Evolutionary conservation across 345 rosid species (phyloP), one percentile per base, ranked within the genome.

Genomic region (Murraya koenigii): DNA sequence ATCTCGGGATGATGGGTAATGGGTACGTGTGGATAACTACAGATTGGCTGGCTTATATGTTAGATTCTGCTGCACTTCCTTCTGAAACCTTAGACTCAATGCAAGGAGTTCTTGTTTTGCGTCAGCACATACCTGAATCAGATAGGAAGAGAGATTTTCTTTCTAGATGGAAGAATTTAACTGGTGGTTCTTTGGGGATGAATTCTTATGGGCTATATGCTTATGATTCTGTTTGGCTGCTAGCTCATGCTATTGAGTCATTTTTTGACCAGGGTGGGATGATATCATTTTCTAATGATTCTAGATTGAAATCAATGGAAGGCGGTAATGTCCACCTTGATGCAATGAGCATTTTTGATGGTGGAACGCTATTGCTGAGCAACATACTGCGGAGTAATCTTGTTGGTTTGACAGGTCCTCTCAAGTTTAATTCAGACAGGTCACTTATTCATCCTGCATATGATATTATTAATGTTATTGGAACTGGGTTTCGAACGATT

Each of bases 21-120:
- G 99, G 98, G 4, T 95, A 88, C 39, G 99, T 89, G 20, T 95
- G 99, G 99, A 93, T 95, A 64, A 93, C 97, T 47, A 93, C 98
- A 1, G 97, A 93, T 85, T 92, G 96, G 98, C 89, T 95, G 19
- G 87, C 98, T 0, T 80, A 89, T 23, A 61, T 65, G 69, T 80
- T 95, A 20, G 99, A 95, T 81, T 89, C 96, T 68, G 75, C 49
- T 9, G 82, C 88, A 36, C 79, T 92, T 1, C 86, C 94, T 25
- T 33, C 90, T 17, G 97, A 92, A 66, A 83, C 72, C n/a, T 85
- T 90, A 80, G 93, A 89, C 11, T 70, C 79, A n/a, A 83, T 95
- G 38, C 99, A 93, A 87, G 99, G 99, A 74, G 92, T 87, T 77
- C 83, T 95, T 49, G 87, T 81, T 74, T 79, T 95, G 75, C 94